Conservation (phyloP, 768 basidiomycete genomes). For the Naganishia onofrii region DNA sequence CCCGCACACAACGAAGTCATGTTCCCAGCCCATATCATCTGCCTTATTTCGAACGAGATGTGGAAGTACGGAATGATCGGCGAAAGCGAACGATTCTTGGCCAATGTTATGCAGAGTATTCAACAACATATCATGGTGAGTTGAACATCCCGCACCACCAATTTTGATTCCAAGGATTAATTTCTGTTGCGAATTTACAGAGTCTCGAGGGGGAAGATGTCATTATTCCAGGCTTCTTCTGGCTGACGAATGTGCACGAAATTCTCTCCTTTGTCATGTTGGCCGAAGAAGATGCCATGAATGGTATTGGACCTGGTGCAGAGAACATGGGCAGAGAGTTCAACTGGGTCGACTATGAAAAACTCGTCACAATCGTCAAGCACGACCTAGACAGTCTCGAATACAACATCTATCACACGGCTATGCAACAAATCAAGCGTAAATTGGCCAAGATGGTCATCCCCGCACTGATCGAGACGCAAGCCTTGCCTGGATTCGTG, state of each 20-base stretch:
- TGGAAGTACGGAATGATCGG: constrained; percentile 97
- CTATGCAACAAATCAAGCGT: constrained; percentile 98
- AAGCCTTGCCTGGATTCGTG: constrained; percentile 95
- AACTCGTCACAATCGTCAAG: constrained; percentile 94
- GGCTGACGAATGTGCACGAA: constrained; percentile 99
- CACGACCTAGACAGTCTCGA: constrained; percentile 97
- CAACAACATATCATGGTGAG: constrained; percentile 96
- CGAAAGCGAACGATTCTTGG: constrained; percentile 95
- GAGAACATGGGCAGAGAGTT: constrained; percentile 68
- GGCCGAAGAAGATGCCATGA: constrained; percentile 97
- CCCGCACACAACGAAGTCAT: constrained; percentile 95
- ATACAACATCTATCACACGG: constrained; percentile 99
- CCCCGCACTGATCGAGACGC: constrained; percentile 96
- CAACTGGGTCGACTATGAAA: constrained; percentile 96
- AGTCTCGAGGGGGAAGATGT: constrained; percentile 85
- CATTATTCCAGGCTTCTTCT: constrained; percentile 94
- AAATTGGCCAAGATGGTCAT: constrained; percentile 95
- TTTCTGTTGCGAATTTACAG: constrained; percentile 36
- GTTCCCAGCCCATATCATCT: constrained; percentile 98
- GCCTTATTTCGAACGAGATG: constrained; percentile 98
- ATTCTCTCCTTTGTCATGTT: constrained; percentile 98
- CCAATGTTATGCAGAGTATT: constrained; percentile 97
- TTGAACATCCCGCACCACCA: constrained; percentile 28
- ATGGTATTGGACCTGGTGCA: constrained; percentile 64
- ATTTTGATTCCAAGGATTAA: not conserved